phyloP scores from a whole-genome alignment of 139 green algal genomes.

The Asterochloris sp. region DNA sequence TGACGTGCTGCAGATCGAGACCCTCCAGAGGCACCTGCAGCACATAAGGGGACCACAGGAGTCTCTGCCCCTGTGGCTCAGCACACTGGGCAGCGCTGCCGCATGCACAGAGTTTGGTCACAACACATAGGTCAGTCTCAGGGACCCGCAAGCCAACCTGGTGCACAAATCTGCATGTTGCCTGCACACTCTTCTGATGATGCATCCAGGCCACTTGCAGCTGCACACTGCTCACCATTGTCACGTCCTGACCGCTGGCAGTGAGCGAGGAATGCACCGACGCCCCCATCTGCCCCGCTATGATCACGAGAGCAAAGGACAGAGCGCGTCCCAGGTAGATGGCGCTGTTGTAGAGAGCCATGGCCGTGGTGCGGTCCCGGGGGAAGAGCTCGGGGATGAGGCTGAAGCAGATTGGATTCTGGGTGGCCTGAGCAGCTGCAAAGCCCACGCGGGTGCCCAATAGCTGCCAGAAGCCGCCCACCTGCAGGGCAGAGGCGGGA shows the following conservation, averaged over 20 bases:
- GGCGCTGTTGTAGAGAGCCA: constrained; percentile 84
- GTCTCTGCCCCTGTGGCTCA: no score
- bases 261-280: background rate
- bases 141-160: no score
- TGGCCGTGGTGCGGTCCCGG: constrained; percentile 67
- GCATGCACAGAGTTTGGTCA: no score
- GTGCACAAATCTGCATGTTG: no score
- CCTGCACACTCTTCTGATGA: no score
- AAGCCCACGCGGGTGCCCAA: constrained; percentile 68
- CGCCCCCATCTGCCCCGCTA: constrained; percentile 49
- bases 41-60: no score
- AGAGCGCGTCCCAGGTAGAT: constrained; percentile 85
- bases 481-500: background rate
- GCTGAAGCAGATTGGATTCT: constrained; percentile 82
- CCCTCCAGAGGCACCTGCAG: constrained; percentile 69
- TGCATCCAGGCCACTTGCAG: no score
- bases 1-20: constrained; percentile 71
- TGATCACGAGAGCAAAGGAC: constrained; percentile 66
- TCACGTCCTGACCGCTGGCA: background rate
- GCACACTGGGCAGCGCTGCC: no score
- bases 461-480: constrained; percentile 52
- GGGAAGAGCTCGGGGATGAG: constrained; percentile 91
- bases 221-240: no score
- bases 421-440: constrained; percentile 73
- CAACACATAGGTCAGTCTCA: no score